Evolutionary conservation across 2,329 filamentous ascomycete genomes (phyloP), one percentile per base, ranked within the genome.

Genomic region (Botrytis paeoniae): DNA sequence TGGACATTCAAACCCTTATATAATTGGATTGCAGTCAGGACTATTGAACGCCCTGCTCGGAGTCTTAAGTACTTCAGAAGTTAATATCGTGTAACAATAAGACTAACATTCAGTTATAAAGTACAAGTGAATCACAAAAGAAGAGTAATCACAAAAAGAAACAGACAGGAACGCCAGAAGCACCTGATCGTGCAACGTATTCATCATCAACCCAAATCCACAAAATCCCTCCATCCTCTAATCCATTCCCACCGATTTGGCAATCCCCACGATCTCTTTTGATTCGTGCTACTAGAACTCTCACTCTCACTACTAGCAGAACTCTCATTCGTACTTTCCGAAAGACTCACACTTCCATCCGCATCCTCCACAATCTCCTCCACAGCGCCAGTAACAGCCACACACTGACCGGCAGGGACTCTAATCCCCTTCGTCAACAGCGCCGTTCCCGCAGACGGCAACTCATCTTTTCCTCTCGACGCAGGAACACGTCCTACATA

Each of bases 401-500:
- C 14, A 35, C 69, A 71, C 22, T 72, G 62, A 18, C n/a, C 25
- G 10, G 1, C 25, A 5, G 51, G 32, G 4, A 72, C 63, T n/a
- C 63, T 72, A 18, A 72, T 68, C 0, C 70, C 70, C 9, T 16
- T 68, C 0, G 35, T 68, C 63, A 72, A 72, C 29, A 35, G 10
- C 6, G 48, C 22, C 3, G 41, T 16, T 7, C 70, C 70, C 0
- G 39, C 39, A 5, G 14, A 2, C 10, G 2, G 1, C n/a, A 73
- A 54, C 18, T 25, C 3, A 37, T 73, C 71, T 2, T 25, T 35
- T 5, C 22, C 43, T 12, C 35, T 22, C 1, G 41, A 16, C 0
- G 63, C 12, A 9, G 69, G 69, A 22, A 69, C 54, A 14, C 18
- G 45, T n/a, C 71, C 71, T 10, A 73, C 64, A 69, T 73, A 73